These are phyloP conservation scores for Speleostelium caveatum DNA, from an alignment of 78 protist genomes.

Conservation along the genomic window DNA sequence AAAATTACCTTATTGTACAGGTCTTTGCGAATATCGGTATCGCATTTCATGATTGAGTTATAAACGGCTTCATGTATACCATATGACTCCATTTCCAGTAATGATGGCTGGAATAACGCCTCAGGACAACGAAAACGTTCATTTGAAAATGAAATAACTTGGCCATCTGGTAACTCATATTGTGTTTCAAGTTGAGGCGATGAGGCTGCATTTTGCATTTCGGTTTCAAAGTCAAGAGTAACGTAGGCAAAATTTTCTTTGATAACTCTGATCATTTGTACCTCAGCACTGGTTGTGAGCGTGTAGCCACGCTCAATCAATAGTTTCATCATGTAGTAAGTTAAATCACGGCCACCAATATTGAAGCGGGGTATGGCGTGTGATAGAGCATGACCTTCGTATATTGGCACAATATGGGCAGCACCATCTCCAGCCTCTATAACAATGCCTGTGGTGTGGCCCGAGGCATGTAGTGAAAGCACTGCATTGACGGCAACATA, in stretches of 20 bases:
- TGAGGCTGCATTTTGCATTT: constrained; percentile 81
- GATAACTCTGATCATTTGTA: constrained; percentile 74
- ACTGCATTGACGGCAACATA: constrained; percentile 92
- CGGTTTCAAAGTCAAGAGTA: constrained; percentile 88
- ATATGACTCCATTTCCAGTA: constrained; percentile 90
- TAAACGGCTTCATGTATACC: constrained; percentile 94
- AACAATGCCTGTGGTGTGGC: constrained; percentile 96
- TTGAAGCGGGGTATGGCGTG: constrained; percentile 93
- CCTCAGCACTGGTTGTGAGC: constrained; percentile 84
- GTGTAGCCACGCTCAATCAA: constrained; percentile 95
- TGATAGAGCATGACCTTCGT: constrained; percentile 87
- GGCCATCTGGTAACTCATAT: constrained; percentile 92
- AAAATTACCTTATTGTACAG: constrained; percentile 93
- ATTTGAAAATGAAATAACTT: constrained; percentile 88
- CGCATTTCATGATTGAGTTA: constrained; percentile 93
- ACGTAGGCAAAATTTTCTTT: constrained; percentile 90
- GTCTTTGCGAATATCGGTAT: constrained; percentile 91
- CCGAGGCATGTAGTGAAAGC: constrained; percentile 93
- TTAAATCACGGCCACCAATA: constrained; percentile 95
- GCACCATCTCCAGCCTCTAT: constrained; percentile 98
- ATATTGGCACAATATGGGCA: constrained; percentile 93
- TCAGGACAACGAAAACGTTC: constrained; percentile 95
- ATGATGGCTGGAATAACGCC: constrained; percentile 94
- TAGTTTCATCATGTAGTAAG: constrained; percentile 90
- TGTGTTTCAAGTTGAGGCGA: constrained; percentile 81